phyloP scores from a whole-genome alignment of 1,284 basidiomycete genomes.

The Ceratobasidium sp. region DNA sequence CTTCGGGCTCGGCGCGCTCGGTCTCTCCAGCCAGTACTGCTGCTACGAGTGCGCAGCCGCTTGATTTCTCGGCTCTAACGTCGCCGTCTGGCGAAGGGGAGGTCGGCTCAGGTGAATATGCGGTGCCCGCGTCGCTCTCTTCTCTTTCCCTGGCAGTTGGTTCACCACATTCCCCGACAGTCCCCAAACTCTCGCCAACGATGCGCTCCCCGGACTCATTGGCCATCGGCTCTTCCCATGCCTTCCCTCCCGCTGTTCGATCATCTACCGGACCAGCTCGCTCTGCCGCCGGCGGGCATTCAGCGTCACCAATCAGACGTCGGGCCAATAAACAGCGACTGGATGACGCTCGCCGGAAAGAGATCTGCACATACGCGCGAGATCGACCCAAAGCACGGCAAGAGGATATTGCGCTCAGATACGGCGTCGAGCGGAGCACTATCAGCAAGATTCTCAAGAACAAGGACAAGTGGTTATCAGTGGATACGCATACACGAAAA shows the following conservation, averaged over 20 bases:
- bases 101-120: slow-evolving; percentile 22
- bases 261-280: slow-evolving; percentile 1
- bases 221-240: neutral
- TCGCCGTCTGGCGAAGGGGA: slow-evolving; percentile 22
- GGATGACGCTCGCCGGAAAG: slow-evolving; percentile 72
- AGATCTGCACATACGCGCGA: slow-evolving; percentile 76
- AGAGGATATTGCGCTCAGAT: slow-evolving; percentile 80
- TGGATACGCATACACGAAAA: slow-evolving; percentile 64
- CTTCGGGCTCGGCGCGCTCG: slow-evolving; percentile 27
- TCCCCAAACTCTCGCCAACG: slow-evolving; percentile 5
- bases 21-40: slow-evolving; percentile 36
- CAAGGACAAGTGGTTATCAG: slow-evolving; percentile 81
- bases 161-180: slow-evolving; percentile 22
- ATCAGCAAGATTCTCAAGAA: slow-evolving; percentile 91
- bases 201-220: neutral
- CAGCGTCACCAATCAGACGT: slow-evolving; percentile 30
- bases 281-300: neutral
- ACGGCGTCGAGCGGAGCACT: slow-evolving; percentile 89
- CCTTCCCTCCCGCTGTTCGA: neutral
- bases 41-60: slow-evolving; percentile 27
- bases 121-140: slow-evolving; percentile 6
- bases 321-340: slow-evolving; percentile 28
- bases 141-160: slow-evolving; percentile 8
- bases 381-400: slow-evolving; percentile 74
- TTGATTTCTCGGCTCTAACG: slow-evolving; percentile 24